A percentile compares a stretch with the other conserved stretches of the same genome.
Evolutionary conservation across 352 stramenopile genomes (phyloP).

Genomic region (Globisporangium barbulae): DNA sequence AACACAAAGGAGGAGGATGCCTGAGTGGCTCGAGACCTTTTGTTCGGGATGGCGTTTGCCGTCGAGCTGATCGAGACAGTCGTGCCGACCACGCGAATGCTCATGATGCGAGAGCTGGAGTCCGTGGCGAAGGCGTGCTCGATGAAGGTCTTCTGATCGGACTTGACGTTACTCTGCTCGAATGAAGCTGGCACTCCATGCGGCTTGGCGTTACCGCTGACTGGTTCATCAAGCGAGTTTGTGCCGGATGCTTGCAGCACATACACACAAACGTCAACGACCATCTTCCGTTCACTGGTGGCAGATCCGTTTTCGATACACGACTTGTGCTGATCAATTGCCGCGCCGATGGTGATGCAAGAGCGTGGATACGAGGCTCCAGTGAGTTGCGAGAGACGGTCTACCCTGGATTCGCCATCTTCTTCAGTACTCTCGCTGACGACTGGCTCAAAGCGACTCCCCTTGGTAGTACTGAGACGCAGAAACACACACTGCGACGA

Average conservation of each 20-base stretch:
- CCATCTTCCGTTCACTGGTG: constrained; percentile 18
- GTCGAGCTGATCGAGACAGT: constrained; percentile 21
- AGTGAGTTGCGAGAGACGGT: constrained; percentile 1
- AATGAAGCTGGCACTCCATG: constrained; percentile 10
- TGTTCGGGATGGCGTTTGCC: constrained; percentile 6
- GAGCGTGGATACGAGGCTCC: not conserved
- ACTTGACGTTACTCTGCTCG: constrained; percentile 12
- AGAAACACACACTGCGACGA: constrained; percentile 38
- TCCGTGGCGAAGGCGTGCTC: constrained; percentile 67
- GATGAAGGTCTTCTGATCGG: constrained; percentile 22
- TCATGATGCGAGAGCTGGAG: constrained; percentile 44
- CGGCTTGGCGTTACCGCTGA: constrained; percentile 19
- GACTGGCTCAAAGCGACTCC: constrained; percentile 27
- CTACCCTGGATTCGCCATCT: constrained; percentile 6
- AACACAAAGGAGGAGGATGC: constrained; percentile 31
- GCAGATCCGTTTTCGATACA: constrained; percentile 8
- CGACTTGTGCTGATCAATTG: constrained; percentile 15
- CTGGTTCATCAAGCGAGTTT: constrained; percentile 24
- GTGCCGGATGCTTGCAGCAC: constrained; percentile 33
- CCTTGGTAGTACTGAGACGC: constrained; percentile 61
- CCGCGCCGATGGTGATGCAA: constrained; percentile 10
- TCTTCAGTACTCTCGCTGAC: constrained; percentile 23
- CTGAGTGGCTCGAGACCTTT: not conserved
- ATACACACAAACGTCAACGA: constrained; percentile 53
- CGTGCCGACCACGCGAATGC: constrained; percentile 38